Percentiles rank a stretch among this genome's conserved stretches.
These are phyloP conservation scores for Mariannaea elegans DNA, from an alignment of 2,329 filamentous ascomycete species.

Conservation along the genomic window DNA sequence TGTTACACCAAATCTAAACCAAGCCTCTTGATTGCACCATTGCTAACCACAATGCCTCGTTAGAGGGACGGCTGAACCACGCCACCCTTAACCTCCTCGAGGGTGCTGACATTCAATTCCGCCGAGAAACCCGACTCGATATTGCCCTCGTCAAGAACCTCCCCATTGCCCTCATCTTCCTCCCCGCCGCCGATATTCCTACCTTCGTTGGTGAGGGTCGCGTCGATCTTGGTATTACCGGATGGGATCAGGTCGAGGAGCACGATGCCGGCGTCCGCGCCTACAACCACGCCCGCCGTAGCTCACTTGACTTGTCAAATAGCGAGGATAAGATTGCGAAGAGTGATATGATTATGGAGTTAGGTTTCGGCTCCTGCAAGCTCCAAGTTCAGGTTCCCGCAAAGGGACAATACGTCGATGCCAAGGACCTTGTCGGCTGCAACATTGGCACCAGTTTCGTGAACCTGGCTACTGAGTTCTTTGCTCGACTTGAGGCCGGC, in stretches of 20 bases:
- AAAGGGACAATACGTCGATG: slow-evolving; percentile 75
- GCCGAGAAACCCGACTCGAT: slow-evolving; percentile 92
- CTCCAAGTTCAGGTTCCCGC: slow-evolving; percentile 97
- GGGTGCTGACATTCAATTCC: slow-evolving; percentile 96
- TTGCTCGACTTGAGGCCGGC: slow-evolving; percentile 75
- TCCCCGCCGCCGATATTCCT: slow-evolving; percentile 95
- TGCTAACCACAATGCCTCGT: slow-evolving; percentile 1
- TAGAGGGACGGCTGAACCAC: slow-evolving; percentile 93
- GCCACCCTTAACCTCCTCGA: slow-evolving; percentile 89
- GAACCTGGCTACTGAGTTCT: slow-evolving; percentile 83
- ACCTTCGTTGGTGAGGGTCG: slow-evolving; percentile 96
- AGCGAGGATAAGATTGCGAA: slow-evolving; percentile 59
- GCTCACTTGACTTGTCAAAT: slow-evolving; percentile 46
- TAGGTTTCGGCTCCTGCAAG: slow-evolving; percentile 90
- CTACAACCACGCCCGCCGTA: slow-evolving; percentile 57
- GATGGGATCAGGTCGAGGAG: slow-evolving; percentile 90
- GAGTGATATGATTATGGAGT: slow-evolving; percentile 87
- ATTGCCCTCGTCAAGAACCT: slow-evolving; percentile 98
- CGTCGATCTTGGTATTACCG: slow-evolving; percentile 94
- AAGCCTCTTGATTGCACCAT: not conserved
- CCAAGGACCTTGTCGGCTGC: slow-evolving; percentile 85
- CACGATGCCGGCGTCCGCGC: slow-evolving; percentile 74
- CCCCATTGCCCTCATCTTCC: slow-evolving; percentile 93
- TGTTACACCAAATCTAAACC: slow-evolving; percentile 36
- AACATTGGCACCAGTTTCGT: slow-evolving; percentile 98